Evolutionary conservation across 2,329 filamentous ascomycete genomes (phyloP).

Genomic region (Verticillium longisporum): DNA sequence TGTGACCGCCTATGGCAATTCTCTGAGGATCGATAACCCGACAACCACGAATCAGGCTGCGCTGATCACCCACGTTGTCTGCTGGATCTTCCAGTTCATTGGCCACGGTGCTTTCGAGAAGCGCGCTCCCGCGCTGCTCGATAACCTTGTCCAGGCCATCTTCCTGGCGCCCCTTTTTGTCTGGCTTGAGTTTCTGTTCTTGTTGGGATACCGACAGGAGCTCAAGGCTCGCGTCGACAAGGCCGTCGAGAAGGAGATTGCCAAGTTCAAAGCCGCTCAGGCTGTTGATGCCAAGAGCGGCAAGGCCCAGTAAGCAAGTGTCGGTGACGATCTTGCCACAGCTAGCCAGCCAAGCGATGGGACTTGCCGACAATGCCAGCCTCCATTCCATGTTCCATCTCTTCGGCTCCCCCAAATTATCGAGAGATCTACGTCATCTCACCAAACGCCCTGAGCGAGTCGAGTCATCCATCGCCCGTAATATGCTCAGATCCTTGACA

Average conservation of each 20-base stretch:
- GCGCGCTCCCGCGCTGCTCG: conserved; percentile 78
- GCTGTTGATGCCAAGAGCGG: conserved; percentile 36
- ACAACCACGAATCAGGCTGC: conserved; percentile 48
- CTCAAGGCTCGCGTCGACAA: conserved; percentile 75
- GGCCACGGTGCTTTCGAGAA: conserved; percentile 88
- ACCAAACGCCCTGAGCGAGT: background rate
- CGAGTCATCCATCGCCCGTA: background rate
- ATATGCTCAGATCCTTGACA: background rate
- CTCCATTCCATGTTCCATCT: background rate
- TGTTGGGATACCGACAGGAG: conserved; percentile 82
- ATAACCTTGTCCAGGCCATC: conserved; percentile 86
- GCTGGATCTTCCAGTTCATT: conserved; percentile 86
- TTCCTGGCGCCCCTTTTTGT: conserved; percentile 95
- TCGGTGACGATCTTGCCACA: background rate
- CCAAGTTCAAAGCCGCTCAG: conserved; percentile 61
- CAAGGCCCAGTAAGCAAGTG: conserved; percentile 39
- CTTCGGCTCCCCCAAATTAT: background rate
- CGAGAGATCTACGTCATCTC: background rate
- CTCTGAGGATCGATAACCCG: conserved; percentile 55
- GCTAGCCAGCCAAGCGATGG: background rate
- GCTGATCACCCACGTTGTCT: conserved; percentile 60
- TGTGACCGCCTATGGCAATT: conserved; percentile 68
- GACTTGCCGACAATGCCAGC: background rate
- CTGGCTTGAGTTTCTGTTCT: conserved; percentile 91
- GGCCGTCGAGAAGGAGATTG: conserved; percentile 67